A percentile compares a stretch with the other conserved stretches of the same genome.
These are phyloP conservation scores for Erodium chrysanthum DNA, from an alignment of 441 rosid genomes.

Conservation along the genomic window DNA sequence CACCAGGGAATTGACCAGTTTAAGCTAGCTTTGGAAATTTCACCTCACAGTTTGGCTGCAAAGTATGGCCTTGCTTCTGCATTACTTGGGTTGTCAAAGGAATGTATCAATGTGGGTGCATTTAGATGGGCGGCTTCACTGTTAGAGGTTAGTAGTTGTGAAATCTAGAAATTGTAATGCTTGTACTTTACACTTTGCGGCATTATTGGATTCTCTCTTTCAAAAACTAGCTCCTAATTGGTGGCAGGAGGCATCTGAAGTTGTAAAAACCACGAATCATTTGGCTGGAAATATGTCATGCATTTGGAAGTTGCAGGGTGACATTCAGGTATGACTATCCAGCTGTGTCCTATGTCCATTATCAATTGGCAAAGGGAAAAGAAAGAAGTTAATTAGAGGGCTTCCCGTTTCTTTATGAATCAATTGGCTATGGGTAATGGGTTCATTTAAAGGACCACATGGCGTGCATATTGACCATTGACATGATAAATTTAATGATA, in stretches of 20 bases:
- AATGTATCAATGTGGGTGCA: conserved; percentile 72
- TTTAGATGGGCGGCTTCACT: conserved; percentile 80
- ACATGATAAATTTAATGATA: conserved; percentile 16
- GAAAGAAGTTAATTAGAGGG: background rate
- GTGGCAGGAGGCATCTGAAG: conserved; percentile 63
- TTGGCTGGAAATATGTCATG: conserved; percentile 58
- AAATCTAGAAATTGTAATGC: conserved; percentile 11
- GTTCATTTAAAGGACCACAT: background rate
- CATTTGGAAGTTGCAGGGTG: conserved; percentile 85
- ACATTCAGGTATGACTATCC: conserved; percentile 49
- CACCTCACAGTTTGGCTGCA: conserved; percentile 66
- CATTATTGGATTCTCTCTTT: conserved; percentile 10
- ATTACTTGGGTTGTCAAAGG: conserved; percentile 71
- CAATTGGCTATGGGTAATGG: background rate
- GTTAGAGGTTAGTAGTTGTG: conserved; percentile 46
- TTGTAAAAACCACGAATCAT: conserved; percentile 35
- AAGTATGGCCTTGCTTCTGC: conserved; percentile 80
- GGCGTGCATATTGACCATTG: background rate
- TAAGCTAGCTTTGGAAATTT: conserved; percentile 61
- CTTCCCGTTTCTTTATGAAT: background rate
- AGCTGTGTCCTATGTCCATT: conserved; percentile 1
- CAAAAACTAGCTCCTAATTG: conserved; percentile 14
- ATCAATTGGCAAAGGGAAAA: background rate
- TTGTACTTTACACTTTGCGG: conserved; percentile 3
- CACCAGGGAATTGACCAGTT: conserved; percentile 72